Evolutionary conservation across 1,284 basidiomycete genomes (phyloP).

Genomic region (Rhodotorula glutinis): DNA sequence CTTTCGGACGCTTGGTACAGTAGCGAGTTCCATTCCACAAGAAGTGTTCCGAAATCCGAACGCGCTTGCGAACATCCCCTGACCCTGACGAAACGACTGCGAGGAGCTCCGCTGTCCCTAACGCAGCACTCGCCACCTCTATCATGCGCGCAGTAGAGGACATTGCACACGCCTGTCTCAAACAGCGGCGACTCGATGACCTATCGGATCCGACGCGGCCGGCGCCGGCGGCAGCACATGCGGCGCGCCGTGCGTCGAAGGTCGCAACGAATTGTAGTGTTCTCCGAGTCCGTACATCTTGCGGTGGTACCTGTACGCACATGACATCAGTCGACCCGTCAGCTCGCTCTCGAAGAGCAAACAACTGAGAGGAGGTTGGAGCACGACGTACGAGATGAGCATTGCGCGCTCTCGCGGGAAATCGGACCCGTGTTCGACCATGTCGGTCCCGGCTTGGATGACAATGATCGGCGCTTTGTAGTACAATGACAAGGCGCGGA

Average conservation of each 20-base stretch:
- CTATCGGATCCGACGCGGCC: slow-evolving; percentile 8
- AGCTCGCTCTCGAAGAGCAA: not conserved
- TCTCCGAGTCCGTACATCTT: slow-evolving; percentile 90
- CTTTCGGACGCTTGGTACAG: too few relatives aligned
- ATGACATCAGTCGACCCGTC: rapidly evolving
- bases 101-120: too few relatives aligned
- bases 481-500: slow-evolving; percentile 80
- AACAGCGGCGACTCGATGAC: not conserved
- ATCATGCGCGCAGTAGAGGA: too few relatives aligned
- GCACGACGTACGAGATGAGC: slow-evolving; percentile 31
- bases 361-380: not conserved
- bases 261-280: slow-evolving; percentile 77
- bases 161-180: not conserved
- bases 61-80: too few relatives aligned
- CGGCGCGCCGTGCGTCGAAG: slow-evolving; percentile 23
- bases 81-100: too few relatives aligned
- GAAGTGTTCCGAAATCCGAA: too few relatives aligned
- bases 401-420: slow-evolving; percentile 47
- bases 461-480: slow-evolving; percentile 87
- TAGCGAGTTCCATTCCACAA: too few relatives aligned
- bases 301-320: slow-evolving; percentile 69
- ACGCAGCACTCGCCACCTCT: too few relatives aligned
- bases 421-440: slow-evolving; percentile 70
- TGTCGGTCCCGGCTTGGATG: slow-evolving; percentile 75
- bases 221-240: slow-evolving; percentile 12